Evolutionary conservation across 2,329 filamentous ascomycete species (phyloP), one percentile per base, ranked within the genome.

Genomic region (Didymosphaeria variabile): DNA sequence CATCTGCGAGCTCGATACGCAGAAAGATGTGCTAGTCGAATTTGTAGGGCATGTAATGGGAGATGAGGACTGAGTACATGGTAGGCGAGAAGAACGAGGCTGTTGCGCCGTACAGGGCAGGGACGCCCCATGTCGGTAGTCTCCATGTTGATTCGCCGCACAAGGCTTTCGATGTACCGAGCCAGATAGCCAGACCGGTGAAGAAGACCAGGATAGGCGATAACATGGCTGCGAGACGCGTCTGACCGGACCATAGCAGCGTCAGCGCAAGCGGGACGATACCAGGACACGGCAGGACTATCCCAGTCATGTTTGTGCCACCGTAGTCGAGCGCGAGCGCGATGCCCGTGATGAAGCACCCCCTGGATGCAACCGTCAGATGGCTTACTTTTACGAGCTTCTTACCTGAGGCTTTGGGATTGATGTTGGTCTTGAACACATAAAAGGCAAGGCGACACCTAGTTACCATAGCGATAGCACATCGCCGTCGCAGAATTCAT

Each of bases 251-350:
- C 83, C 84, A 86, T 1, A 86, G 75, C 17, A 86, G 81, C 0
- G 84, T 83, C 55, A 86, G 85, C 0, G 80, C 77, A 6, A 84
- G 85, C 0, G 85, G 84, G 64, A 86, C 83, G 55, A 86, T 85
- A 0, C 83, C 84, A 0, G 84, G 83, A 42, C 83, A 85, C 0
- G 83, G 85, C 7, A 86, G 66, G 0, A 86, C 63, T 0, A 83
- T 85, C 85, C 84, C 87, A 1, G 82, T 81, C 0, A 87, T 76
- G 49, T 86, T 81, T 5, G 86, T 81, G 0, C 84, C 83, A 0
- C 83, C 84, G 50, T 86, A 85, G 70, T 86, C 79, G 0, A 87
- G 70, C 52, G 83, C 82, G 59, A 87, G 85, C 0, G 78, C 81
- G 0, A 84, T 81, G 0, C 82, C 81, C 58, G 54, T 56, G 44